A percentile compares a stretch with the other conserved stretches of the same genome.
These are phyloP conservation scores for Selaginella tamariscina DNA, from an alignment of 75 land plant species.

Conservation along the genomic window DNA sequence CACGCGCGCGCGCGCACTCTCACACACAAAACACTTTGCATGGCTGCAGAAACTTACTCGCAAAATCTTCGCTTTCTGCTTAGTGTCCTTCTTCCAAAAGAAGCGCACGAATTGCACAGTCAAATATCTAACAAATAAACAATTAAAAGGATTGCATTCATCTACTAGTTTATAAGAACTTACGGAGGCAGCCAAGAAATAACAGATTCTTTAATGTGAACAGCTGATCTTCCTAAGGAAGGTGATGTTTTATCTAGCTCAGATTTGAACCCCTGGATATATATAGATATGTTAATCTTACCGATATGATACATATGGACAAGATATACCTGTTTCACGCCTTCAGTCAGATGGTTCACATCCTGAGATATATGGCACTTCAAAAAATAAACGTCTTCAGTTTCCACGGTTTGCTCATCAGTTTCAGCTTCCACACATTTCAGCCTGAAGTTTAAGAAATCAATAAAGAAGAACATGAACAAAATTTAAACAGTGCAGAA, in stretches of 20 bases:
- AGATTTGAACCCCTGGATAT: slow-evolving; percentile 65
- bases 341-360: slow-evolving; percentile 91
- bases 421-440: slow-evolving; percentile 90
- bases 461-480: background rate
- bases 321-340: slow-evolving; percentile 61
- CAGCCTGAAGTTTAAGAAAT: slow-evolving; percentile 27
- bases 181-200: slow-evolving; percentile 64
- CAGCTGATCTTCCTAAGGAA: slow-evolving; percentile 61
- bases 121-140: slow-evolving; percentile 43
- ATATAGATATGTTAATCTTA: background rate
- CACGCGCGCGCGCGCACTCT: no score
- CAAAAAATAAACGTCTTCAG: slow-evolving; percentile 72
- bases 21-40: background rate
- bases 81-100: slow-evolving; percentile 94
- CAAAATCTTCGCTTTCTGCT: slow-evolving; percentile 94
- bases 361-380: slow-evolving; percentile 95
- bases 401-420: slow-evolving; percentile 77
- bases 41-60: slow-evolving; percentile 31
- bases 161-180: background rate
- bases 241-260: slow-evolving; percentile 88
- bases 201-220: slow-evolving; percentile 62
- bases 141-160: background rate
- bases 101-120: slow-evolving; percentile 95
- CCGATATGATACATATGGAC: background rate
- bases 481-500: background rate